Evolutionary conservation across 345 rosid species (phyloP), one percentile per base, ranked within the genome.

Genomic region (Sisymbrium irio): DNA sequence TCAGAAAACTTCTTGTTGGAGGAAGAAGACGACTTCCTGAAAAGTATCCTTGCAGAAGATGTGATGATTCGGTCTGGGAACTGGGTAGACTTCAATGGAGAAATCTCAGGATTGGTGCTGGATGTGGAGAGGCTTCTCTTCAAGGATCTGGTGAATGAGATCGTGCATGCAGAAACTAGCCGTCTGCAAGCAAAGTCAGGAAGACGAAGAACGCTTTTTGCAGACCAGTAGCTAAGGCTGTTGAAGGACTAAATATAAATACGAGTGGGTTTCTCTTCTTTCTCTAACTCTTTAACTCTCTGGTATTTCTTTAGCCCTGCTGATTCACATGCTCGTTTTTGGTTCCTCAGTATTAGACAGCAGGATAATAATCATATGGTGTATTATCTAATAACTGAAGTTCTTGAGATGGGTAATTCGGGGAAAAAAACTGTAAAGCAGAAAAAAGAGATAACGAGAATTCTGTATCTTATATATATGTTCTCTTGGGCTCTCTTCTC

Each of bases 101-200:
- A 88, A 75, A 72, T 83, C 28, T 79, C 97, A 7, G 90, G 86
- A 19, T 59, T 85, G 47, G 93, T 87, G 32, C 63, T 95, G 46
- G 93, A 87, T 74, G 86, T 92, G 9, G 99, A 95, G 83, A 67
- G 97, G 65, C 71, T 81, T 73, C 60, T 95, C 44, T 95, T 92
- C 77, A 95, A 88, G 81, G 99, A 95, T 78, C 78, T 92, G 55
- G 90, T 92, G 50, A 83, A 84, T 62, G 97, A 95, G 77, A 81
- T 88, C 30, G 84, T 89, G 58, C 84, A 67, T 10, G 84, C 88
- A 1, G 91, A 81, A 64, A 80, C 79, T 8, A 82, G 74, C 14
- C 80, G 80, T 53, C 20, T 51, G 39, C 83, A 81, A 37, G 60
- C 68, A 63, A 86, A 80, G 76, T 77, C 82, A 37, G 79, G 83